Evolutionary conservation across 2,329 filamentous ascomycete genomes (phyloP).

Genomic region (Helotiales sp.): DNA sequence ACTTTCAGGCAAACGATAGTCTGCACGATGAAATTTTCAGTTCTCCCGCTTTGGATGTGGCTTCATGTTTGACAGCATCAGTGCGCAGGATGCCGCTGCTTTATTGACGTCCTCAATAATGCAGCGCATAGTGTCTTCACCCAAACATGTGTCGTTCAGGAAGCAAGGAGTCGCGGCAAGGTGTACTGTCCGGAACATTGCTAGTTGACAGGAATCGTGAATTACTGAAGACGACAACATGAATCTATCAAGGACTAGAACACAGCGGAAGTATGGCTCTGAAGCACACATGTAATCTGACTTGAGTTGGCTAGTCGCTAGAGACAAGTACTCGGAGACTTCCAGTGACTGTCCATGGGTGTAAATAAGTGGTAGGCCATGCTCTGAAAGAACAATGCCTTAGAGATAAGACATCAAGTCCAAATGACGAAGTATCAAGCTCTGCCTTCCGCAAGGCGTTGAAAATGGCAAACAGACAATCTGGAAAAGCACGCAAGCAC

Average conservation of each 20-base stretch:
- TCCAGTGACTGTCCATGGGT: neutral
- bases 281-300: no score
- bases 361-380: neutral
- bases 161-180: slow-evolving; percentile 11
- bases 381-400: no score
- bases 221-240: neutral
- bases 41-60: neutral
- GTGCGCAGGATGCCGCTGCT: neutral
- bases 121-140: neutral
- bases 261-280: slow-evolving; percentile 2
- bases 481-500: no score
- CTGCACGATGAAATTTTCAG: neutral
- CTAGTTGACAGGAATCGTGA: slow-evolving; percentile 43
- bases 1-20: neutral
- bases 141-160: neutral
- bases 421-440: no score
- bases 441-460: no score
- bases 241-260: neutral
- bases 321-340: neutral
- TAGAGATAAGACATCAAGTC: no score
- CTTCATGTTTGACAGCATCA: neutral
- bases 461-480: no score
- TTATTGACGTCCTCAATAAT: neutral
- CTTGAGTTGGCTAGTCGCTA: neutral
- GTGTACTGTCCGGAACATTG: slow-evolving; percentile 39